These are phyloP conservation scores for Xylaria sp. DNA, from an alignment of 2,329 filamentous ascomycete genomes.

Conservation along the genomic window DNA sequence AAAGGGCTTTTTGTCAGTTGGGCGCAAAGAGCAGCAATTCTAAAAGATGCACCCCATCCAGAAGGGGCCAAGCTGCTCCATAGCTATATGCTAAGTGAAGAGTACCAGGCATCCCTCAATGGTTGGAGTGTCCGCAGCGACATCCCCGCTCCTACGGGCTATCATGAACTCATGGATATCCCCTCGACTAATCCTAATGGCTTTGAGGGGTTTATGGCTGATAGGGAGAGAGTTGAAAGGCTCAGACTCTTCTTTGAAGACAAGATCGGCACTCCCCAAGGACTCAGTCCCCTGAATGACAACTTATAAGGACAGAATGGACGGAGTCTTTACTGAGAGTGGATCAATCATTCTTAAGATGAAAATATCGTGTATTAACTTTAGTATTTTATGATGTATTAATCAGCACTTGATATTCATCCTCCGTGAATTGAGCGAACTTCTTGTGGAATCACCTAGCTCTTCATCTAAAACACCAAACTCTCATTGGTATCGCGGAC, in stretches of 20 bases:
- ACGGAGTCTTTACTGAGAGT: neutral
- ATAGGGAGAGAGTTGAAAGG: constrained; percentile 26
- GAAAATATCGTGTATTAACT: neutral
- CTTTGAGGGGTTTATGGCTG: constrained; percentile 28
- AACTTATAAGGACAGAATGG: constrained; percentile 2
- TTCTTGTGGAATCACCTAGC: neutral
- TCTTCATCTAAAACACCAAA: neutral
- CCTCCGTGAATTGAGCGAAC: neutral
- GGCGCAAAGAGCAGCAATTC: constrained; percentile 30
- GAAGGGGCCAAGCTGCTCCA: constrained; percentile 32
- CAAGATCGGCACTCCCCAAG: constrained; percentile 30
- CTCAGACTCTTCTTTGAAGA: constrained; percentile 31
- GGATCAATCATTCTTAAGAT: neutral
- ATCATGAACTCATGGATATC: constrained; percentile 19
- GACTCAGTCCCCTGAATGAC: constrained; percentile 28
- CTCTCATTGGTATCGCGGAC: too few relatives aligned
- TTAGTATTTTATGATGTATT: neutral
- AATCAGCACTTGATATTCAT: neutral
- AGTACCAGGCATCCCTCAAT: constrained; percentile 6
- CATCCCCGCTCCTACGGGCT: constrained; percentile 20
- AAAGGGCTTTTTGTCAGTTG: constrained; percentile 27
- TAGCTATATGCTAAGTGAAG: constrained; percentile 27
- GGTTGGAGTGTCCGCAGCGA: constrained; percentile 29
- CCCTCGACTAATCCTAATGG: constrained; percentile 20
- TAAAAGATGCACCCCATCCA: constrained; percentile 31